Conservation (phyloP, 768 basidiomycete species). For the Phaeotremella skinneri region DNA sequence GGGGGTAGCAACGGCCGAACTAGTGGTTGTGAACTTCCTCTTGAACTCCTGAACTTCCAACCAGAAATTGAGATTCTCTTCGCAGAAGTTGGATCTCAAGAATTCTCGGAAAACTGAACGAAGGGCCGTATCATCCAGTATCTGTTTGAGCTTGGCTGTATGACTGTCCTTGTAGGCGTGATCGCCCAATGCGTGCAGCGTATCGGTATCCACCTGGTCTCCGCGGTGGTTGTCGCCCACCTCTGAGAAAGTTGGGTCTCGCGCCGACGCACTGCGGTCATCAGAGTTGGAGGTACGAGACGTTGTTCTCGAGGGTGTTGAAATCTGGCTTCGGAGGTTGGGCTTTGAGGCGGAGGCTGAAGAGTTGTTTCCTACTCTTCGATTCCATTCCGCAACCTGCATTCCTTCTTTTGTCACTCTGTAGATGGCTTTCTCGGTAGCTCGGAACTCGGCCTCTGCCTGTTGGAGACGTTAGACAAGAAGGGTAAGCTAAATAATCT, state of each 20-base stretch:
- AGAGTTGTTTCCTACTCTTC: conserved; percentile 5
- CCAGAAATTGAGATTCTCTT: conserved; percentile 98
- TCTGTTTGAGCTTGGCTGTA: conserved; percentile 82
- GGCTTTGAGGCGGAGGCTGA: conserved; percentile 17
- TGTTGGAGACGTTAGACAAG: conserved; percentile 47
- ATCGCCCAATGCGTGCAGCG: conserved; percentile 3
- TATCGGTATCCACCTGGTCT: not conserved
- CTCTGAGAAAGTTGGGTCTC: conserved; percentile 9
- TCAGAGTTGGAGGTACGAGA: conserved; percentile 13
- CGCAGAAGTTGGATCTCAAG: conserved; percentile 89
- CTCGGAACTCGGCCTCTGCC: conserved; percentile 95
- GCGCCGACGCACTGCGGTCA: conserved; percentile 15
- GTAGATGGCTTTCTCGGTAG: conserved; percentile 93
- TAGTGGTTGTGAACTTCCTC: conserved; percentile 91
- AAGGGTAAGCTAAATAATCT: not conserved
- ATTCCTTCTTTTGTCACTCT: conserved; percentile 88
- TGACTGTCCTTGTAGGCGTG: conserved; percentile 73
- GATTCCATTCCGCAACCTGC: conserved; percentile 79
- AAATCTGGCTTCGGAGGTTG: conserved; percentile 55
- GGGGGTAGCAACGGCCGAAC: conserved; percentile 66
- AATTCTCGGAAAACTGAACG: conserved; percentile 92
- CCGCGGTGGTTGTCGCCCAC: not conserved
- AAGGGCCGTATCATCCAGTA: conserved; percentile 86
- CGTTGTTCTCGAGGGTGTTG: conserved; percentile 60
- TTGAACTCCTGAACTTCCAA: conserved; percentile 96